phyloP scores from a whole-genome alignment of 441 rosid species.

The Populus trichocarpa region DNA sequence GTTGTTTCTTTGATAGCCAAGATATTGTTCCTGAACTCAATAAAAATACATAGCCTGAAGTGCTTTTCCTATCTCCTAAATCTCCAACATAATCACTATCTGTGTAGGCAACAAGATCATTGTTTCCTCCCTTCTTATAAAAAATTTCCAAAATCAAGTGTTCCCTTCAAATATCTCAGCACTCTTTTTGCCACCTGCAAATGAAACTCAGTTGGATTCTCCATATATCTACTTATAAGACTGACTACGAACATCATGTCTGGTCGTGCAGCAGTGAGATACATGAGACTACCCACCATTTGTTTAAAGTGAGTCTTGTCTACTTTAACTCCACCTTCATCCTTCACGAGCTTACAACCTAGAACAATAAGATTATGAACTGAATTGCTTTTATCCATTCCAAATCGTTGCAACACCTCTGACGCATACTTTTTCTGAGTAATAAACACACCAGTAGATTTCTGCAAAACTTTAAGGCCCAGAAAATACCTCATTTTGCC shows the following conservation, averaged over 20 bases:
- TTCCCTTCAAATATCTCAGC: background rate
- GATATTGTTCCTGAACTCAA: background rate
- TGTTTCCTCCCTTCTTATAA: background rate
- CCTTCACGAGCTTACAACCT: background rate
- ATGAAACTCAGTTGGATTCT: background rate
- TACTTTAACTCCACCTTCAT: background rate
- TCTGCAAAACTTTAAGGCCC: background rate
- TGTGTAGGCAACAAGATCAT: background rate
- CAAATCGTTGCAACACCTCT: background rate
- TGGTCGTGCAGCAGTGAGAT: background rate
- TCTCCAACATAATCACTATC: background rate
- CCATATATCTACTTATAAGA: background rate
- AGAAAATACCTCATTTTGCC: background rate
- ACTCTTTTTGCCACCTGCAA: background rate
- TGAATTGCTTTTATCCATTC: background rate
- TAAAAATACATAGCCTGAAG: background rate
- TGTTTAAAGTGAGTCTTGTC: background rate
- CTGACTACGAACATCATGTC: background rate
- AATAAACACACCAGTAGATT: background rate
- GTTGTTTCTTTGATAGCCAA: background rate
- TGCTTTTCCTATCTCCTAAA: background rate
- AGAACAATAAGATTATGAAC: background rate
- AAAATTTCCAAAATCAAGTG: background rate
- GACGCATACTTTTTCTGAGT: background rate
- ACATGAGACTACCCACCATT: constrained; percentile 3